These are phyloP conservation scores for Pseudopyrenochaeta lycopersici DNA, from an alignment of 2,329 filamentous ascomycete species.

Conservation along the genomic window DNA sequence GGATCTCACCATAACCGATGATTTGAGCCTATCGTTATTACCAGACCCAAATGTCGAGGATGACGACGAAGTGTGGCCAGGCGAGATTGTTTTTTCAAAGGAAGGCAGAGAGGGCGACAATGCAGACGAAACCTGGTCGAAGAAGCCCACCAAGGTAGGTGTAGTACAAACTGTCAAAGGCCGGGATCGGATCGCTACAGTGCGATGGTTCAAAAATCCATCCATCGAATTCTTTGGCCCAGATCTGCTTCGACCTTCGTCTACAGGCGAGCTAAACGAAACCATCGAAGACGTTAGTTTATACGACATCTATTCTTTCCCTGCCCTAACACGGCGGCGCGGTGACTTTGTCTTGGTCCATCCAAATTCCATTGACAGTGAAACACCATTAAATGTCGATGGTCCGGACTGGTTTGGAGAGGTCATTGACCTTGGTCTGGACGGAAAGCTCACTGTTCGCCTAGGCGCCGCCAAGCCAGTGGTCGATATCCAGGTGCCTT, in stretches of 20 bases:
- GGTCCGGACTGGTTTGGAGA: slow-evolving; percentile 64
- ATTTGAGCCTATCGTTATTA: slow-evolving; percentile 57
- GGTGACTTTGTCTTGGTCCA: slow-evolving; percentile 65
- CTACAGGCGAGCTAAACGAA: slow-evolving; percentile 54
- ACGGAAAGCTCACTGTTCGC: slow-evolving; percentile 64
- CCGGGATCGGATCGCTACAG: slow-evolving; percentile 63
- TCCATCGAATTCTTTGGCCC: slow-evolving; percentile 43
- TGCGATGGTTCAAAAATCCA: slow-evolving; percentile 61
- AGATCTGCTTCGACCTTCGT: slow-evolving; percentile 54
- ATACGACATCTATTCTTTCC: slow-evolving; percentile 64
- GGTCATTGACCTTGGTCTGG: slow-evolving; percentile 62
- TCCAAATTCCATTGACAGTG: slow-evolving; percentile 26
- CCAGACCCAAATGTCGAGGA: slow-evolving; percentile 63
- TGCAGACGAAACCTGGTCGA: slow-evolving; percentile 39
- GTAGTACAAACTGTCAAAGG: slow-evolving; percentile 66
- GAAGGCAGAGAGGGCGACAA: slow-evolving; percentile 39
- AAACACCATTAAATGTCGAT: slow-evolving; percentile 19
- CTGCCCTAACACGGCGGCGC: slow-evolving; percentile 58
- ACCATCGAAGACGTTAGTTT: slow-evolving; percentile 63
- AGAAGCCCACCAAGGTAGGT: slow-evolving; percentile 60
- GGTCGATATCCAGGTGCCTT: slow-evolving; percentile 58
- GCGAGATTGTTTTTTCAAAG: slow-evolving; percentile 62
- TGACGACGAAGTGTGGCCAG: slow-evolving; percentile 65
- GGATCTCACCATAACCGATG: slow-evolving; percentile 60
- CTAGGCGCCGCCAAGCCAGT: slow-evolving; percentile 60